phyloP scores from a whole-genome alignment of 2,329 filamentous ascomycete species.

The Boeremia lycopersici region DNA sequence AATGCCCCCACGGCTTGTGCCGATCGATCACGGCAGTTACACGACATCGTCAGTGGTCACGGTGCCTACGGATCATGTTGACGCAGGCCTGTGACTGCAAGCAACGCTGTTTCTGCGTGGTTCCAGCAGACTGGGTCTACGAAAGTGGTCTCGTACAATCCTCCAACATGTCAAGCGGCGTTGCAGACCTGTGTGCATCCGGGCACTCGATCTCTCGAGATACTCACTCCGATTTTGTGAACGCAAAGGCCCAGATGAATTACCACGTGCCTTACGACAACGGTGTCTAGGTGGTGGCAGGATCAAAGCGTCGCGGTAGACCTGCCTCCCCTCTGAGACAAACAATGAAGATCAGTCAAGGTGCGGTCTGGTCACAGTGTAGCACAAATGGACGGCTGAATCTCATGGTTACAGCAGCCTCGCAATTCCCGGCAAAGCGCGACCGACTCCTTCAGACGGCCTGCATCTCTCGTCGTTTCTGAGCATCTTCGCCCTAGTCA shows the following conservation, averaged over 20 bases:
- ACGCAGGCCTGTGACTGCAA: background rate
- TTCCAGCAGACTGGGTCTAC: background rate
- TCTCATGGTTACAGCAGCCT: slow-evolving; percentile 13
- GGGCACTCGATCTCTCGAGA: background rate
- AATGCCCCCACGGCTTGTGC: slow-evolving; percentile 6
- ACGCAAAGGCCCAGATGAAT: background rate
- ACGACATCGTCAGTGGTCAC: slow-evolving; percentile 17
- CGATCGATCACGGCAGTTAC: slow-evolving; percentile 12
- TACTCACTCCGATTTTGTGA: background rate
- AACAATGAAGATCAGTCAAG: slow-evolving; percentile 17
- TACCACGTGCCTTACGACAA: background rate
- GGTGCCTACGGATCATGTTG: slow-evolving; percentile 6
- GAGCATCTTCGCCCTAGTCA: slow-evolving; percentile 8
- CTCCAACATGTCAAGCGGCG: background rate
- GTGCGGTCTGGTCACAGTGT: slow-evolving; percentile 26
- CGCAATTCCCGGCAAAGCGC: slow-evolving; percentile 7
- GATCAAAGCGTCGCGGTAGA: background rate
- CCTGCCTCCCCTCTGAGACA: slow-evolving; percentile 21
- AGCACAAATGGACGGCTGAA: slow-evolving; percentile 31
- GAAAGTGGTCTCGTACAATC: background rate
- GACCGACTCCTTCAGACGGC: slow-evolving; percentile 1
- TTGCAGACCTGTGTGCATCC: background rate
- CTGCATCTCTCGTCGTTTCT: slow-evolving; percentile 10
- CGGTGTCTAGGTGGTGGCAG: background rate
- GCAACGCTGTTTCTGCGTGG: slow-evolving; percentile 9